Conservation (phyloP, 768 basidiomycete species). For the Termitomyces sp. region DNA sequence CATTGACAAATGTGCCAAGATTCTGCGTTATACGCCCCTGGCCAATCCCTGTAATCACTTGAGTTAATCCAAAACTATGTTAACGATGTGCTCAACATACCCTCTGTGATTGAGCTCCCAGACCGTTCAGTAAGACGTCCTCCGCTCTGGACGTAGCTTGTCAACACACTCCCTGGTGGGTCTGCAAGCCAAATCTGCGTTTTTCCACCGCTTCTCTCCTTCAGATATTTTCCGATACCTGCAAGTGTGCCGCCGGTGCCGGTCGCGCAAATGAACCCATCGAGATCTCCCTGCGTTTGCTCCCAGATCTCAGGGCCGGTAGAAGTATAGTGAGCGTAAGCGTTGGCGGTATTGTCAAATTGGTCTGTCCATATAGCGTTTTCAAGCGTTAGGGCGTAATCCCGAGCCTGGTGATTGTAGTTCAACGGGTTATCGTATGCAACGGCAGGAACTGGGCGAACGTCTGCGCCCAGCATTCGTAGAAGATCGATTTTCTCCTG, state of each 20-base stretch:
- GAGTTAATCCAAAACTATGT: neutral
- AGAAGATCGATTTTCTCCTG: constrained; percentile 99
- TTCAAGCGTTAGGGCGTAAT: constrained; percentile 66
- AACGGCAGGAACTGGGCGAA: constrained; percentile 94
- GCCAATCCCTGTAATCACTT: constrained; percentile 69
- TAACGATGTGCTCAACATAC: constrained; percentile 31
- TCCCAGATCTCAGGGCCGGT: constrained; percentile 98
- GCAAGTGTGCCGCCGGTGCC: constrained; percentile 97
- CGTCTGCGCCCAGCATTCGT: constrained; percentile 96
- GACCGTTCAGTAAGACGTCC: constrained; percentile 70
- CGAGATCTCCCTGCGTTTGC: constrained; percentile 73
- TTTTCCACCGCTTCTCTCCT: constrained; percentile 75
- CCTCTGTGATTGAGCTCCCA: constrained; percentile 93
- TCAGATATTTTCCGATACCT: constrained; percentile 79
- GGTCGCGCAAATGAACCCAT: constrained; percentile 93
- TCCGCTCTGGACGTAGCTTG: constrained; percentile 78
- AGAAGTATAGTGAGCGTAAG: constrained; percentile 79
- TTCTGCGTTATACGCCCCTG: constrained; percentile 96
- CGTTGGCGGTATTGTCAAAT: constrained; percentile 95
- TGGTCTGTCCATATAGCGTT: constrained; percentile 98
- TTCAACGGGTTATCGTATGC: constrained; percentile 93
- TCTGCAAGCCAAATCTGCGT: constrained; percentile 94
- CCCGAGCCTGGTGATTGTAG: constrained; percentile 97
- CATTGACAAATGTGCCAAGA: constrained; percentile 73
- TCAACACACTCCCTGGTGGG: constrained; percentile 92